A percentile compares a stretch with the other conserved stretches of the same genome.
Conservation (phyloP, 2,329 filamentous ascomycete species). For the Nigrograna mackinnonii region DNA sequence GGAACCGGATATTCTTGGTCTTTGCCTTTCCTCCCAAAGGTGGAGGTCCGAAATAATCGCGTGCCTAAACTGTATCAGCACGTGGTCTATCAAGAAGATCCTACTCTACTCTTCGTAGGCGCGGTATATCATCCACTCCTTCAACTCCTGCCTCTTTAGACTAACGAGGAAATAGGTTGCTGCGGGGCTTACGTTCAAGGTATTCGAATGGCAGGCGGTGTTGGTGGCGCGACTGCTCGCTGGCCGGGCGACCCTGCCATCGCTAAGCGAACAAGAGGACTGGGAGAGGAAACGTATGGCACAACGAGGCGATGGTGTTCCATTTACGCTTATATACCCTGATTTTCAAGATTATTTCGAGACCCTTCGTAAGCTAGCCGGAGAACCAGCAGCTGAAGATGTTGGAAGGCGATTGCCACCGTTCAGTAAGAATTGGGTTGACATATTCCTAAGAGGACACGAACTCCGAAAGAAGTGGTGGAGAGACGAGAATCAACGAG, state of each 20-base stretch:
- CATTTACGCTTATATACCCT: conserved; percentile 61
- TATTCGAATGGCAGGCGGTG: conserved; percentile 71
- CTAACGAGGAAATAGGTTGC: conserved; percentile 24
- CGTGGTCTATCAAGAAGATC: conserved; percentile 59
- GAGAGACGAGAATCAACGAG: conserved; percentile 54
- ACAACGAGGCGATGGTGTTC: conserved; percentile 58
- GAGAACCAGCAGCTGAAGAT: conserved; percentile 45
- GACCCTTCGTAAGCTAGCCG: conserved; percentile 54
- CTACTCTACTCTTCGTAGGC: conserved; percentile 61
- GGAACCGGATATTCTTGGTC: conserved; percentile 70
- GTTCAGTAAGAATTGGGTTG: conserved; percentile 53
- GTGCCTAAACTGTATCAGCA: conserved; percentile 62
- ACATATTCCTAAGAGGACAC: conserved; percentile 58
- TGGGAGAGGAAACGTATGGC: conserved; percentile 64
- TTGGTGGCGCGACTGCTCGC: conserved; percentile 62
- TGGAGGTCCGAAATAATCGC: conserved; percentile 58
- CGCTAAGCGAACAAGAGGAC: conserved; percentile 49
- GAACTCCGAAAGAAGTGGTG: conserved; percentile 63
- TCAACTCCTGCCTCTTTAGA: background rate
- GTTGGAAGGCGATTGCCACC: conserved; percentile 49
- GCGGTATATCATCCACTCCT: conserved; percentile 42
- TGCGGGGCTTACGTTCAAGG: conserved; percentile 63
- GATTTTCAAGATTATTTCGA: conserved; percentile 71
- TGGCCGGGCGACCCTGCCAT: conserved; percentile 56
- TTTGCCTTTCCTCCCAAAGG: conserved; percentile 56